Evolutionary conservation across 2,329 filamentous ascomycete species (phyloP), one percentile per base, ranked within the genome.

Genomic region (Aspergillus piperis): DNA sequence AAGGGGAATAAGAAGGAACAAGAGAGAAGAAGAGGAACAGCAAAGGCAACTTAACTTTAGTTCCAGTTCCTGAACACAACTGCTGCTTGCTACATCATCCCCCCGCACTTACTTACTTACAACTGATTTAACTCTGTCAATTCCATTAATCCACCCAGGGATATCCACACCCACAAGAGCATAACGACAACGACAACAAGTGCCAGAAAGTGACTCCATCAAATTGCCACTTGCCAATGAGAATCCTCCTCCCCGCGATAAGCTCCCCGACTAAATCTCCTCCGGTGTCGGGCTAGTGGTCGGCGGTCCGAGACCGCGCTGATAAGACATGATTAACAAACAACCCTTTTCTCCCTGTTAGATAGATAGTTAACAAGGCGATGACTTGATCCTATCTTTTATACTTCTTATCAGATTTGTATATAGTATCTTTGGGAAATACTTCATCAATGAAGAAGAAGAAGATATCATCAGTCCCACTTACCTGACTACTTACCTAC

Each of bases 261-360:
- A 55, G 42, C 53, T 55, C 53, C 53, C 30, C 25, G 10, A 32
- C 39, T 47, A 55, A 32, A 15, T 5, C 8, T 11, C 10, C 53
- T 55, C 53, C 53, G 53, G 39, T 55, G 53, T 55, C 53, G 53
- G 53, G 53, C 53, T 55, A 55, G 25, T 44, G 39, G 38, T 11
- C 32, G 39, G 53, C 53, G 53, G 53, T 55, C 53, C 53, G 53
- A 32, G 53, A 55, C 53, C 53, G 53, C 53, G 53, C 42, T 59
- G 52, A 59, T 59, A 59, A 54, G 51, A 21, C 30, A 11, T 36
- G 11, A 32, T 11, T 32, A 5, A 36, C 32, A 36, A 11, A 19
- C 17, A 19, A 19, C 32, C 30, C 10, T 11, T 2, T 32, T 36
- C 10, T 13, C 32, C 4, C 11, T 36, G 10, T 2, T 36, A 36